A percentile compares a stretch with the other conserved stretches of the same genome.
Evolutionary conservation across 1,284 basidiomycete genomes (phyloP).

Genomic region (Cryptococcus amylolentus): DNA sequence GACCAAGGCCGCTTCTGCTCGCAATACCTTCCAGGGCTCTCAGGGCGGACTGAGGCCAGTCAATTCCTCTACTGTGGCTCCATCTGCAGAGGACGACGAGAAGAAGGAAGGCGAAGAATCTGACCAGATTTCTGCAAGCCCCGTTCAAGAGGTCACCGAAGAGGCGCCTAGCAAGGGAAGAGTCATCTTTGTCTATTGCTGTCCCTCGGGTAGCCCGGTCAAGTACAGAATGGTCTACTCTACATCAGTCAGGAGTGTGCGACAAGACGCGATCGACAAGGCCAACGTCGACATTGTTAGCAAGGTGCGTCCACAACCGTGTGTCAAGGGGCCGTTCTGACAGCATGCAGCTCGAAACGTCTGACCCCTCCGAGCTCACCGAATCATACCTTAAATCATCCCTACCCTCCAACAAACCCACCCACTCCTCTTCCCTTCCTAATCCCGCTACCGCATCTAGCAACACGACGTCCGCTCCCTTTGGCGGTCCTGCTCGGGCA

Average conservation of each 20-base stretch:
- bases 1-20: slow-evolving; percentile 10
- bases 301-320: slow-evolving; percentile 29
- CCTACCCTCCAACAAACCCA: slow-evolving; percentile 47
- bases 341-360: slow-evolving; percentile 67
- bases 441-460: slow-evolving; percentile 11
- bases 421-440: slow-evolving; percentile 33
- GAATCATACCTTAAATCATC: slow-evolving; percentile 61
- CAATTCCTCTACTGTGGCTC: slow-evolving; percentile 8
- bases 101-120: slow-evolving; percentile 7
- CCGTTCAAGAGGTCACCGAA: background rate
- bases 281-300: slow-evolving; percentile 49
- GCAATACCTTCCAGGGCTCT: slow-evolving; percentile 43
- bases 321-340: background rate
- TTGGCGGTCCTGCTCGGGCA: slow-evolving; percentile 4
- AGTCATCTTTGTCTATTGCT: slow-evolving; percentile 80
- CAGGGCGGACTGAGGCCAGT: slow-evolving; percentile 37
- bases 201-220: slow-evolving; percentile 71
- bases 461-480: slow-evolving; percentile 1
- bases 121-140: background rate
- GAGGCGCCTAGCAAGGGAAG: slow-evolving; percentile 29
- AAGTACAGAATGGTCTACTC: slow-evolving; percentile 85
- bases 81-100: slow-evolving; percentile 12
- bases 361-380: slow-evolving; percentile 68
- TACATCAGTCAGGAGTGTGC: slow-evolving; percentile 60
- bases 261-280: slow-evolving; percentile 58